These are phyloP conservation scores for Elsinoe batatas DNA, from an alignment of 2,329 filamentous ascomycete genomes.

Conservation along the genomic window DNA sequence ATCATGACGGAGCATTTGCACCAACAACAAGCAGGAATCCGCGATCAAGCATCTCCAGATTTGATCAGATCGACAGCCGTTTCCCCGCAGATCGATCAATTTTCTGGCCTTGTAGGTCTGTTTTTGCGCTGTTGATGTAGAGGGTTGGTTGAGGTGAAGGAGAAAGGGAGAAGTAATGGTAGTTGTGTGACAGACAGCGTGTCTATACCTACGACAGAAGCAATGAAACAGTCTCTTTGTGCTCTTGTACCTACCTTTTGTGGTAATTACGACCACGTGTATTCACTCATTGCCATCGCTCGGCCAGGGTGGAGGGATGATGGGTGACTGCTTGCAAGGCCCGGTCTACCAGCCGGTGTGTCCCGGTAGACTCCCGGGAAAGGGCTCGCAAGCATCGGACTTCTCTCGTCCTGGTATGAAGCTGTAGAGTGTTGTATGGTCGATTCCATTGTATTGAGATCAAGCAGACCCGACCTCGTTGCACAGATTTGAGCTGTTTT, in stretches of 20 bases:
- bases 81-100: background rate
- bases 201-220: conserved; percentile 3
- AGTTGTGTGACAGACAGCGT: background rate
- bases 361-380: too few species aligned
- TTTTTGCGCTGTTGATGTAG: conserved; percentile 17
- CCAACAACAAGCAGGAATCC: background rate
- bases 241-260: background rate
- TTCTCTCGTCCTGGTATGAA: too few species aligned
- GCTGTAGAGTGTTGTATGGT: too few species aligned
- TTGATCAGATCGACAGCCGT: background rate
- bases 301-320: too few species aligned
- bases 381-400: too few species aligned
- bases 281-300: too few species aligned
- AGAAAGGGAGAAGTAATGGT: background rate
- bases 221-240: background rate
- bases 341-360: too few species aligned
- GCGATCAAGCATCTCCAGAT: background rate
- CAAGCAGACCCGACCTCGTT: too few species aligned
- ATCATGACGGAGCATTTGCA: background rate
- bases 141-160: background rate
- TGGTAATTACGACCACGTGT: too few species aligned
- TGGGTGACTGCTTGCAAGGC: too few species aligned
- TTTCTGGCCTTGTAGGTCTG: background rate
- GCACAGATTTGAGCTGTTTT: too few species aligned
- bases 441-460: too few species aligned